Evolutionary conservation across 805 yeast species (phyloP).

Genomic region (Zygoascus tannicola): DNA sequence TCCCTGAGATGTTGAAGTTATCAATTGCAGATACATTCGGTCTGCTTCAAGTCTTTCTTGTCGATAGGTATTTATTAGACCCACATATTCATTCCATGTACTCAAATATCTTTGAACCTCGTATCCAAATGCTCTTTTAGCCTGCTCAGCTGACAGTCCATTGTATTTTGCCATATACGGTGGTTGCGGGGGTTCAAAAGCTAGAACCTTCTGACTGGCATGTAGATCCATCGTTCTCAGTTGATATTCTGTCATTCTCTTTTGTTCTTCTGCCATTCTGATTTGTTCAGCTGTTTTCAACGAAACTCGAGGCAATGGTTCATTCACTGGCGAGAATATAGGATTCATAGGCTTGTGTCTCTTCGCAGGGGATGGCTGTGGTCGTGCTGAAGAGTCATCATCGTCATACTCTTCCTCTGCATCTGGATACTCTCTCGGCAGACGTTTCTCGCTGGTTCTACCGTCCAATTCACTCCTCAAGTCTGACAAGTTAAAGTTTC

Average conservation of each 20-base stretch:
- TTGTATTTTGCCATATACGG: slow-evolving; percentile 13
- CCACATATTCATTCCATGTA: slow-evolving; percentile 20
- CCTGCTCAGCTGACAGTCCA: slow-evolving; percentile 5
- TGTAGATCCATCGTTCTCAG: slow-evolving; percentile 13
- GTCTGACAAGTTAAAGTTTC: slow-evolving; percentile 23
- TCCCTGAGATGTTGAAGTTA: slow-evolving; percentile 10
- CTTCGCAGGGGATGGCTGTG: neutral
- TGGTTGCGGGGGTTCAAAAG: slow-evolving; percentile 19
- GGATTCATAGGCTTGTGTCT: neutral
- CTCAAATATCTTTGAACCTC: slow-evolving; percentile 14
- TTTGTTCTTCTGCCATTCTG: neutral
- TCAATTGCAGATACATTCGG: slow-evolving; percentile 5
- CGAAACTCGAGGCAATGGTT: slow-evolving; percentile 1
- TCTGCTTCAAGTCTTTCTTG: slow-evolving; percentile 21
- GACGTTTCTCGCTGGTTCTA: neutral
- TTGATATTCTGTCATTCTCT: neutral
- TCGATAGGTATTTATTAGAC: slow-evolving; percentile 17
- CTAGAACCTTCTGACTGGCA: slow-evolving; percentile 14
- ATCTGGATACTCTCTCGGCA: neutral
- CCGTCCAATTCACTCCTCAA: neutral
- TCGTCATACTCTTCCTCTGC: neutral
- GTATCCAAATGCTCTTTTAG: slow-evolving; percentile 13
- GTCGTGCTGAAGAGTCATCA: neutral
- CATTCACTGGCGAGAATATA: slow-evolving; percentile 1
- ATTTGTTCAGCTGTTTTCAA: neutral